These are phyloP conservation scores for Opeltia flavorubescens DNA, from an alignment of 495 filamentous ascomycete genomes.

Conservation along the genomic window DNA sequence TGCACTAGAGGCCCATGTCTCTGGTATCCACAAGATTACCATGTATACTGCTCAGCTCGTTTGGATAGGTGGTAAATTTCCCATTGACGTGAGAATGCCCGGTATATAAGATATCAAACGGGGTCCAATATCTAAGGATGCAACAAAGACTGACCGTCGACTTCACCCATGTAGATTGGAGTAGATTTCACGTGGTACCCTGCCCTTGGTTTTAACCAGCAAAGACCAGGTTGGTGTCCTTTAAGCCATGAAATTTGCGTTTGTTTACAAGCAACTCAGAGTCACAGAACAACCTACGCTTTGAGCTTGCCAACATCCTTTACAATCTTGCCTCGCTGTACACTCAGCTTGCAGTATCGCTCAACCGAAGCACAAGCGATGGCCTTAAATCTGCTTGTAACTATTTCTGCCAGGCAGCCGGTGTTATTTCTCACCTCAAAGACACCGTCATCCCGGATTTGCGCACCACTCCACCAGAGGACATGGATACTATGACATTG, in stretches of 20 bases:
- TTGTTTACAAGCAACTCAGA: conserved; percentile 23
- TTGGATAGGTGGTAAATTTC: conserved; percentile 92
- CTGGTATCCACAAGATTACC: conserved; percentile 74
- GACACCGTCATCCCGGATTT: conserved; percentile 70
- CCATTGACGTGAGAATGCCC: conserved; percentile 61
- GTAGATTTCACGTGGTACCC: conserved; percentile 94
- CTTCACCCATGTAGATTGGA: conserved; percentile 49
- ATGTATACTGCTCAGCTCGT: conserved; percentile 84
- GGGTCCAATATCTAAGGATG: neutral
- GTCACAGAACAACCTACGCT: conserved; percentile 84
- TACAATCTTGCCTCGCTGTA: conserved; percentile 90
- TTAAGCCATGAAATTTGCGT: neutral
- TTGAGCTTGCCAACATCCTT: conserved; percentile 85
- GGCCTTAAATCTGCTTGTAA: conserved; percentile 82
- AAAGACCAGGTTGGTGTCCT: conserved; percentile 38
- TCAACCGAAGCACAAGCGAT: conserved; percentile 67
- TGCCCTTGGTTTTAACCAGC: conserved; percentile 77
- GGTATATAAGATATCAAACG: neutral
- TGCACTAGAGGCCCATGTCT: conserved; percentile 78
- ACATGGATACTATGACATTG: conserved; percentile 84
- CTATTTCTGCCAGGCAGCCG: conserved; percentile 81
- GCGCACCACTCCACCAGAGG: conserved; percentile 73
- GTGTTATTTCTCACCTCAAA: conserved; percentile 70
- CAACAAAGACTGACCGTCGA: neutral
- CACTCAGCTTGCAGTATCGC: conserved; percentile 72